phyloP scores from a whole-genome alignment of 441 rosid species.

The Croton setiger region DNA sequence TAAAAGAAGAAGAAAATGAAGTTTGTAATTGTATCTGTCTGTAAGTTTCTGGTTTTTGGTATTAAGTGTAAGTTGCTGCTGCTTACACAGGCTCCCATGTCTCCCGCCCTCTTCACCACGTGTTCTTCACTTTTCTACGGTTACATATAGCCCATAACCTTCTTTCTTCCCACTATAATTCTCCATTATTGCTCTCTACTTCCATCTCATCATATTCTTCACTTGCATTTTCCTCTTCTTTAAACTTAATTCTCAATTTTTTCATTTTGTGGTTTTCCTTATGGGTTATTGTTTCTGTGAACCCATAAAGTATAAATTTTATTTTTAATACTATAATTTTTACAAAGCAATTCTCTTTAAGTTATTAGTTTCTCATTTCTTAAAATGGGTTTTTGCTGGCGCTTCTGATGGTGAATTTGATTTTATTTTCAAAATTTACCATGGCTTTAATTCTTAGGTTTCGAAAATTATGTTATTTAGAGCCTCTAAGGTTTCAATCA shows the following conservation, averaged over 20 bases:
- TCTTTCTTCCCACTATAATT: neutral
- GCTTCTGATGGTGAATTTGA: constrained; percentile 16
- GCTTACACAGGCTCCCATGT: neutral
- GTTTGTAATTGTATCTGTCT: neutral
- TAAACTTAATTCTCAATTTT: neutral
- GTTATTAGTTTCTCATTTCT: neutral
- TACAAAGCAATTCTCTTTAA: neutral
- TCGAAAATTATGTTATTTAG: constrained; percentile 40
- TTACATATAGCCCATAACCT: neutral
- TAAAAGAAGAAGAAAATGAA: neutral
- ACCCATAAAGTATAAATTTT: neutral
- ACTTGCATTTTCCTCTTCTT: neutral
- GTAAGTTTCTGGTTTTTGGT: neutral
- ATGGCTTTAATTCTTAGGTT: constrained; percentile 46
- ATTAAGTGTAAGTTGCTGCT: constrained; percentile 1
- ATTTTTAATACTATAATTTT: constrained; percentile 2
- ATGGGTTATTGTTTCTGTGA: constrained; percentile 18
- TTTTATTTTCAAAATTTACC: neutral
- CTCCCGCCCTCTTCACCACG: constrained; percentile 8
- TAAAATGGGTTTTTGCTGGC: constrained; percentile 15
- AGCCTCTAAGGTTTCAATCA: constrained; percentile 28
- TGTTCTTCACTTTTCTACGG: neutral
- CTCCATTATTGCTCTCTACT: neutral
- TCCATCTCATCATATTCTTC: neutral
- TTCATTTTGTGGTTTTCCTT: neutral